phyloP scores from a whole-genome alignment of 768 basidiomycete species.

The Tremella yokohamensis region DNA sequence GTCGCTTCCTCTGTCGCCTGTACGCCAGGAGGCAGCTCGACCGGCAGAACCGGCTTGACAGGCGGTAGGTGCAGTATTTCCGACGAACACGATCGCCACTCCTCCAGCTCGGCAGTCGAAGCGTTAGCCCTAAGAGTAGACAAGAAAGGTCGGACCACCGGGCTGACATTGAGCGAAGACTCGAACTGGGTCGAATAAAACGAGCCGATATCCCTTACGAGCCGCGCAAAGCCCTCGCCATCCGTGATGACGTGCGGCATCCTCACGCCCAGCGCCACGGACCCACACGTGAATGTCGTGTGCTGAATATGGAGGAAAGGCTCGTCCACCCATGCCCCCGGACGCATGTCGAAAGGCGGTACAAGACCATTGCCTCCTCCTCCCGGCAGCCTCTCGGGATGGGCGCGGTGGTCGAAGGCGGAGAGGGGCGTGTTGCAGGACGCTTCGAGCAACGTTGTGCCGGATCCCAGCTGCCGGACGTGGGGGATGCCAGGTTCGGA shows the following conservation, averaged over 20 bases:
- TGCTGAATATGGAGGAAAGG: constrained; percentile 25
- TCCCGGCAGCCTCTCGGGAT: no score
- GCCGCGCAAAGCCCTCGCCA: constrained; percentile 31
- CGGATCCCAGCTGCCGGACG: no score
- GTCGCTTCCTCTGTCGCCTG: neutral
- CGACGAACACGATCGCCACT: neutral
- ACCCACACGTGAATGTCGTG: constrained; percentile 26
- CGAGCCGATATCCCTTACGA: constrained; percentile 26
- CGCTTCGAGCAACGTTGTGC: neutral
- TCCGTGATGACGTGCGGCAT: constrained; percentile 25
- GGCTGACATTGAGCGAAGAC: neutral
- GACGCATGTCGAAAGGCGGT: constrained; percentile 16
- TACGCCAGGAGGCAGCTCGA: neutral
- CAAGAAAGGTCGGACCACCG: constrained; percentile 3
- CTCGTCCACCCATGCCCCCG: constrained; percentile 8
- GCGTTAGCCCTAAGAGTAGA: neutral
- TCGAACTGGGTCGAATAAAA: constrained; percentile 10
- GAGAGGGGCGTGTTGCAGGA: neutral
- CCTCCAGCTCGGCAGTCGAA: neutral
- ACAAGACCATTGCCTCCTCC: constrained; percentile 22
- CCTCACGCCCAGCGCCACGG: constrained; percentile 29
- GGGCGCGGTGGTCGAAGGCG: neutral
- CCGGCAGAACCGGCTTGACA: neutral
- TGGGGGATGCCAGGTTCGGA: neutral
- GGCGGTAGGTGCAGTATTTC: neutral